Conservation (phyloP, 2,329 filamentous ascomycete genomes). For the Verticillium nubilum region DNA sequence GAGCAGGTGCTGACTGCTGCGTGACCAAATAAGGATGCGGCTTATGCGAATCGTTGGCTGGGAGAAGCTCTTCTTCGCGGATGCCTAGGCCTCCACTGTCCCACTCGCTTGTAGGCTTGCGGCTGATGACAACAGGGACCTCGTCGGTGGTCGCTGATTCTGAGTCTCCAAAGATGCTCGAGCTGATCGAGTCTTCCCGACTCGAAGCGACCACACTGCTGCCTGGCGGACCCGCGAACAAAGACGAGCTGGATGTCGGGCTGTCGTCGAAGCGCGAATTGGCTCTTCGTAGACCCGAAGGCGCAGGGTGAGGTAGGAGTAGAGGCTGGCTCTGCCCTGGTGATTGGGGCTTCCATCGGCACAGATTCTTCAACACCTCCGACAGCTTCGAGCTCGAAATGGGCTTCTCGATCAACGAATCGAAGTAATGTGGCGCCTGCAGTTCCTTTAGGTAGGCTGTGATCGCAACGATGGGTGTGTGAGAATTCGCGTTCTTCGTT, state of each 20-base stretch:
- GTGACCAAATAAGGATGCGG: conserved; percentile 49
- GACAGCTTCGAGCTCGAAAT: conserved; percentile 88
- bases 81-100: conserved; percentile 74
- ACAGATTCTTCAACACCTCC: conserved; percentile 80
- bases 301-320: conserved; percentile 52
- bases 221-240: conserved; percentile 63
- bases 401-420: conserved; percentile 92
- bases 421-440: conserved; percentile 91
- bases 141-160: conserved; percentile 77
- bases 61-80: conserved; percentile 50
- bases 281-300: conserved; percentile 60
- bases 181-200: conserved; percentile 82
- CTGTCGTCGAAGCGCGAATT: conserved; percentile 68
- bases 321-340: conserved; percentile 36
- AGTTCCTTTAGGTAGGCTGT: conserved; percentile 98
- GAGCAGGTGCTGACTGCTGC: conserved; percentile 60
- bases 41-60: conserved; percentile 29
- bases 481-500: conserved; percentile 89
- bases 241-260: conserved; percentile 72
- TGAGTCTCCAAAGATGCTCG: conserved; percentile 80
- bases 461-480: conserved; percentile 93
- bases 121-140: conserved; percentile 67
- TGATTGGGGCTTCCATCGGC: conserved; percentile 83
- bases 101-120: conserved; percentile 73
- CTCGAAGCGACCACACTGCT: conserved; percentile 76